These are phyloP conservation scores for Fusarium devonianum DNA, from an alignment of 2,329 filamentous ascomycete genomes.

Conservation along the genomic window DNA sequence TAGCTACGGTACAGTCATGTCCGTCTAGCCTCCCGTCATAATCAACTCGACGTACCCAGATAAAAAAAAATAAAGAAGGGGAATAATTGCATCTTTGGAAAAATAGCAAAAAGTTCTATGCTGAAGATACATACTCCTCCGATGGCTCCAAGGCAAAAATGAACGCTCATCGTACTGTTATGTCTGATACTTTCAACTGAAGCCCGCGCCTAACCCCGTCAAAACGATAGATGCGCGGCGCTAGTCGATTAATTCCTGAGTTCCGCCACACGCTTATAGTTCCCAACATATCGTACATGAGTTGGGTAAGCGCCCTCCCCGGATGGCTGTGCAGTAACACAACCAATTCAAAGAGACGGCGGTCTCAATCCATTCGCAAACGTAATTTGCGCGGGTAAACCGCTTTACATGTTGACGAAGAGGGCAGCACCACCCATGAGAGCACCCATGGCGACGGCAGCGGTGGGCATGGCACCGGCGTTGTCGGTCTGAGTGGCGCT, in stretches of 20 bases:
- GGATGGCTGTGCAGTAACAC: background rate
- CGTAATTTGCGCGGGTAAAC: background rate
- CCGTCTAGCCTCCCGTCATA: no score
- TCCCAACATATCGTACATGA: background rate
- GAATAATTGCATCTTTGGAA: background rate
- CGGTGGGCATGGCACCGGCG: slow-evolving; percentile 50
- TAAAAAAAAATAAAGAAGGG: no score
- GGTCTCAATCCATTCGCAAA: slow-evolving; percentile 21
- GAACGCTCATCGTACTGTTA: background rate
- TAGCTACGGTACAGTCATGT: no score
- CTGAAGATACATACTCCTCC: no score
- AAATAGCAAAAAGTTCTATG: no score
- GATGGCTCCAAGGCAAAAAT: background rate
- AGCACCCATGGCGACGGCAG: slow-evolving; percentile 54
- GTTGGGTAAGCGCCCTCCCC: background rate
- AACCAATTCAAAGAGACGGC: background rate
- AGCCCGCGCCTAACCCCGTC: background rate
- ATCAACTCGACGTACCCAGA: no score
- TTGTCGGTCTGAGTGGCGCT: slow-evolving; percentile 33
- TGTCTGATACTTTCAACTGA: background rate
- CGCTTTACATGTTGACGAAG: slow-evolving; percentile 53
- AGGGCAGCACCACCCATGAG: slow-evolving; percentile 57
- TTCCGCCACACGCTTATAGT: slow-evolving; percentile 3
- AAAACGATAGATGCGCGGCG: slow-evolving; percentile 11
- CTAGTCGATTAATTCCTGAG: slow-evolving; percentile 16